Evolutionary conservation across 78 protist genomes (phyloP).

Genomic region (Chrysochromulina parva): DNA sequence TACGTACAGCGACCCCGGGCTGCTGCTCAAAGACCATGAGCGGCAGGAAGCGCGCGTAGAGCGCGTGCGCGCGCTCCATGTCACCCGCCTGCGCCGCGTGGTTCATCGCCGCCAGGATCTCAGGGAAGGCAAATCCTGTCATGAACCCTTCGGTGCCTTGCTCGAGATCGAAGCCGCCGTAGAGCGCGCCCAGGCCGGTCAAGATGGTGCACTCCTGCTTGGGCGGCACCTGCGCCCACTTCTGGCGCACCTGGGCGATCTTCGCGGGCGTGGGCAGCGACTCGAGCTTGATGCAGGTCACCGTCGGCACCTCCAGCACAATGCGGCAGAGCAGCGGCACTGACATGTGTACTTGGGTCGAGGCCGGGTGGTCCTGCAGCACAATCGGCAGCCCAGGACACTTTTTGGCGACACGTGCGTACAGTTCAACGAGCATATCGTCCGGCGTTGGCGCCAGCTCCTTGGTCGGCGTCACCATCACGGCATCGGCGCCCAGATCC

Average conservation of each 20-base stretch:
- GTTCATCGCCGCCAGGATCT: not conserved
- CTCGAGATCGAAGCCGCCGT: conserved; percentile 3
- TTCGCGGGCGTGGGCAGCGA: not conserved
- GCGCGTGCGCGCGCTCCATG: not conserved
- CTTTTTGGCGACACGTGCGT: not conserved
- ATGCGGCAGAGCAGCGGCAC: not conserved
- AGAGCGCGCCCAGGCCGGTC: conserved; percentile 12
- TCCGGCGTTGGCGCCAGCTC: not conserved
- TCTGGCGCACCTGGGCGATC: not conserved
- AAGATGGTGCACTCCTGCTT: not conserved
- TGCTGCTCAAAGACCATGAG: not conserved
- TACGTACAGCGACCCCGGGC: not conserved
- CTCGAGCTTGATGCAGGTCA: conserved; percentile 6
- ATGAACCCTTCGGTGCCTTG: conserved; percentile 3
- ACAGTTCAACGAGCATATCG: not conserved
- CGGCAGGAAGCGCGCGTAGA: not conserved
- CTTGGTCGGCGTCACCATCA: conserved; percentile 16
- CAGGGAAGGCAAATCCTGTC: conserved; percentile 5
- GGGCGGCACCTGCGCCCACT: not conserved
- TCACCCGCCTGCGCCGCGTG: not conserved
- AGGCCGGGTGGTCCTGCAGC: conserved; percentile 12
- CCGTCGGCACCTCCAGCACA: not conserved
- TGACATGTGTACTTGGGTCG: not conserved
- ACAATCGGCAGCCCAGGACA: conserved; percentile 4
- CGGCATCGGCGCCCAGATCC: not conserved